These are phyloP conservation scores for Ogataea saltuana DNA, from an alignment of 805 yeast genomes.

Conservation along the genomic window DNA sequence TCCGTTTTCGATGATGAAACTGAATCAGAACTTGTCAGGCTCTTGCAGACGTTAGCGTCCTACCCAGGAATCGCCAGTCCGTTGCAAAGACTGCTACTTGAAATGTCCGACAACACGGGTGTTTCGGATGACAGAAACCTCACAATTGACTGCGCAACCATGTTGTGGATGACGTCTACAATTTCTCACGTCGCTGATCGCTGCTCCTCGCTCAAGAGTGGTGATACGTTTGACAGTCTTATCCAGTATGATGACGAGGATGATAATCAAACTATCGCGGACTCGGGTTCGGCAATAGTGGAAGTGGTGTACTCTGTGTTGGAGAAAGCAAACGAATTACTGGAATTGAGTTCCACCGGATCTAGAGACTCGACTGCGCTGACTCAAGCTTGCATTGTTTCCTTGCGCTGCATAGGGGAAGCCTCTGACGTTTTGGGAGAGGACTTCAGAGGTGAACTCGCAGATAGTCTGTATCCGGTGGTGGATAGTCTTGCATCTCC, in stretches of 20 bases:
- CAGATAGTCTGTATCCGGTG: slow-evolving; percentile 72
- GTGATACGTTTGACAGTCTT: slow-evolving; percentile 22
- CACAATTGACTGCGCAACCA: slow-evolving; percentile 26
- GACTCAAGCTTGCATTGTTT: slow-evolving; percentile 30
- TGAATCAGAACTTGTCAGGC: slow-evolving; percentile 18
- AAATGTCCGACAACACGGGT: not conserved
- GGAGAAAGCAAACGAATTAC: slow-evolving; percentile 44
- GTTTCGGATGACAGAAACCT: slow-evolving; percentile 13
- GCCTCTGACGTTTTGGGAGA: slow-evolving; percentile 35
- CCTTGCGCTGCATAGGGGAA: slow-evolving; percentile 46
- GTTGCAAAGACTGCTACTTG: slow-evolving; percentile 5
- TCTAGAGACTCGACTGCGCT: slow-evolving; percentile 12
- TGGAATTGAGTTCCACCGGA: slow-evolving; percentile 37
- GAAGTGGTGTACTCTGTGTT: slow-evolving; percentile 31
- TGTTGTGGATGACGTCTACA: slow-evolving; percentile 42
- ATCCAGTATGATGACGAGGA: slow-evolving; percentile 3
- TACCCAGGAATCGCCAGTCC: not conserved
- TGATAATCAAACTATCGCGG: slow-evolving; percentile 18
- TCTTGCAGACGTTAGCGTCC: slow-evolving; percentile 13
- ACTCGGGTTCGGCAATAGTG: not conserved
- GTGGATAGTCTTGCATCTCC: slow-evolving; percentile 69
- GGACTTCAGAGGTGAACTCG: slow-evolving; percentile 55
- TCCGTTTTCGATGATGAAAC: slow-evolving; percentile 25
- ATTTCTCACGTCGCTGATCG: slow-evolving; percentile 20
- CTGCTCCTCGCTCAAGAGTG: no score